phyloP scores from a whole-genome alignment of 768 basidiomycete species.

The Lactarius hatsudake region DNA sequence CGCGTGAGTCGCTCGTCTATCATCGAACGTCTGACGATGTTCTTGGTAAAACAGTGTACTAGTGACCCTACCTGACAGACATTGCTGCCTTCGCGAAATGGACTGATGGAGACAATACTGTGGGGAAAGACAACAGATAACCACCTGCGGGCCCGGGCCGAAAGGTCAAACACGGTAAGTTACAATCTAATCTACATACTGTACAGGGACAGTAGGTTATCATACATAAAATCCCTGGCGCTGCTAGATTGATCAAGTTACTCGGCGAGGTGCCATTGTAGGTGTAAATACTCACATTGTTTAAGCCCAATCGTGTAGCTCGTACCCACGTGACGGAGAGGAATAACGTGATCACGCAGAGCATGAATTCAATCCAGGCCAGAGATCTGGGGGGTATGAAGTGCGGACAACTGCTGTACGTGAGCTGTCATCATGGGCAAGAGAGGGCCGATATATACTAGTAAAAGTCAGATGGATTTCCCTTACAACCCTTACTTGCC shows the following conservation, averaged over 20 bases:
- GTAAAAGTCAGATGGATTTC: background rate
- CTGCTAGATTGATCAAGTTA: background rate
- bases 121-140: too few species aligned
- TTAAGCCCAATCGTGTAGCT: background rate
- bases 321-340: constrained; percentile 55
- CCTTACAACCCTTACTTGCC: constrained; percentile 3
- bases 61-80: constrained; percentile 18
- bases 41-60: background rate
- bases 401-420: constrained; percentile 56
- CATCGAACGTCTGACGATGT: background rate
- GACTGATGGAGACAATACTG: background rate
- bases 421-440: background rate
- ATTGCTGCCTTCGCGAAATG: constrained; percentile 1
- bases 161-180: background rate
- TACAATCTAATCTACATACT: background rate
- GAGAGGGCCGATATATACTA: background rate
- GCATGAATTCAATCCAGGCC: constrained; percentile 71
- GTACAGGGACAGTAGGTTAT: background rate
- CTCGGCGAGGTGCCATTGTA: background rate
- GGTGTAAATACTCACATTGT: constrained; percentile 9
- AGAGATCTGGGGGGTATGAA: constrained; percentile 70
- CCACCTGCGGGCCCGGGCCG: background rate
- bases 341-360: constrained; percentile 54
- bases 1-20: constrained; percentile 75
- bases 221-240: constrained; percentile 13